Evolutionary conservation across 2,329 filamentous ascomycete genomes (phyloP), one percentile per base, ranked within the genome.

Genomic region (Microascus cirrosus): DNA sequence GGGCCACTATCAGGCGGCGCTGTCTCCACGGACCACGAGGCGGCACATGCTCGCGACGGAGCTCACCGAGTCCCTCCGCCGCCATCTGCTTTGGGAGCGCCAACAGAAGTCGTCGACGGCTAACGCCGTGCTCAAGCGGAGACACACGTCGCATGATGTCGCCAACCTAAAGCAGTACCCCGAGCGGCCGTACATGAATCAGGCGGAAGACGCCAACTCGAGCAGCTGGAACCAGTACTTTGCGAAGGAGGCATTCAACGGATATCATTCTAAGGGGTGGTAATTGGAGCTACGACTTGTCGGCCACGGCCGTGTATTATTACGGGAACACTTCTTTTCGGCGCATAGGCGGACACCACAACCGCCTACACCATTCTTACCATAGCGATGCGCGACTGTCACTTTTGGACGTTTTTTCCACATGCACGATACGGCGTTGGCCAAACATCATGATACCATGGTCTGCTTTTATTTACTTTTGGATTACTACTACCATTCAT

Each of bases 21-120:
- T 96, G 62, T 97, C 94, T 5, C 94, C 94, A 3, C 84, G 91
- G 59, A 96, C 93, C 0, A 96, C 92, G 0, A 84, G 94, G 56
- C 84, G 92, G 60, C 95, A 96, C 72, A 99, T 99, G 94, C 81
- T 99, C 59, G 87, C 90, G 10, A 95, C 90, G 0, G 94, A 99
- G 74, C 77, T 99, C 58, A 96, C 93, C 2, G 91, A 96, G 69
- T 95, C 90, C 24, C 84, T 99, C 3, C 85, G 94, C 24, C 89
- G 91, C 64, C 89, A 96, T 65, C 84, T 99, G 18, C 81, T 97
- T 18, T 95, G 90, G 89, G 94, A 99, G 71, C 87, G 94, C 56
- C 90, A 95, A 68, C 93, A 97, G 68, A 95, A 94, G 80, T 90
- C 90, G 60, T 87, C 89, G 36, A 93, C 90, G 8, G 89, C 86